phyloP scores from a whole-genome alignment of 176 grass and related monocot genomes.

The Puccinellia tenuiflora region DNA sequence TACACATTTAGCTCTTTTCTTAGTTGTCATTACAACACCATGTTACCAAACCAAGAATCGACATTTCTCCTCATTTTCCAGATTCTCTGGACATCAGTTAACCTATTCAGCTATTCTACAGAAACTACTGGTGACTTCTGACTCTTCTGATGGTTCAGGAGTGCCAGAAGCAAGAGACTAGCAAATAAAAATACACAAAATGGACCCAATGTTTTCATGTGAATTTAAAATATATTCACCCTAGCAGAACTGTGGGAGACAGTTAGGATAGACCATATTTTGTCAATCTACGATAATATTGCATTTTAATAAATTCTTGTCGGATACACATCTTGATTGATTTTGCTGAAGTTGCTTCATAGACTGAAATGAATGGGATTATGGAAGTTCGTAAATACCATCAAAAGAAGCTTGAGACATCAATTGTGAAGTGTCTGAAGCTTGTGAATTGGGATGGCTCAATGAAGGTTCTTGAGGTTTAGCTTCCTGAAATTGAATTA shows the following conservation, averaged over 20 bases:
- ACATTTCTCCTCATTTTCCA: not conserved
- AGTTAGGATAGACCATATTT: not conserved
- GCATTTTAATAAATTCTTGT: not conserved
- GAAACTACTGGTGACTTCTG: not conserved
- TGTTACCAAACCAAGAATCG: not conserved
- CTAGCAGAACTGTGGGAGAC: not conserved
- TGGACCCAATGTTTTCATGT: not conserved
- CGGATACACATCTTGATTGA: not conserved
- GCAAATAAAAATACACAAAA: not conserved
- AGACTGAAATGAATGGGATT: constrained; percentile 11
- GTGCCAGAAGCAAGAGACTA: not conserved
- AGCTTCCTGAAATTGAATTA: constrained; percentile 44
- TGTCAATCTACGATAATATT: not conserved
- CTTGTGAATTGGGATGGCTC: constrained; percentile 31
- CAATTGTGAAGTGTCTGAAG: constrained; percentile 59
- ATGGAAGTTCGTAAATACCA: constrained; percentile 55
- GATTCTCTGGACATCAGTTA: constrained; percentile 10
- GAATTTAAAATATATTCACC: not conserved
- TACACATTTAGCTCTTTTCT: no score
- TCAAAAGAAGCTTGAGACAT: constrained; percentile 53
- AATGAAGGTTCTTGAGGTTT: constrained; percentile 53
- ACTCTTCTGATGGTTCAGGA: constrained; percentile 12
- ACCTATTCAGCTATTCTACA: not conserved
- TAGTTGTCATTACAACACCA: no score
- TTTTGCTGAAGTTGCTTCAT: constrained; percentile 7